These are phyloP conservation scores for Fomitopsis schrenkii DNA, from an alignment of 1,284 basidiomycete species.

Conservation along the genomic window DNA sequence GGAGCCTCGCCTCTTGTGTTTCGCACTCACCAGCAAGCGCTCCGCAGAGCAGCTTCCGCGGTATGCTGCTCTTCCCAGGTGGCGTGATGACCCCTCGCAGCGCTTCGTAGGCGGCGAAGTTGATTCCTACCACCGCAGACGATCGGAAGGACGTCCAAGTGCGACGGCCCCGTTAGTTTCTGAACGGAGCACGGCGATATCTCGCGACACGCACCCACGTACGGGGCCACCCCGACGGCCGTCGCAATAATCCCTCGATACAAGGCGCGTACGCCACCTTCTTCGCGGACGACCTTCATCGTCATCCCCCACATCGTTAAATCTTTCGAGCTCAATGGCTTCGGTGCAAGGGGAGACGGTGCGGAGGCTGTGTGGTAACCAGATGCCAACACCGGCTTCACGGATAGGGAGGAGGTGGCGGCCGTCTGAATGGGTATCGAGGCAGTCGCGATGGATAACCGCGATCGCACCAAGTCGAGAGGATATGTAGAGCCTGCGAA, in stretches of 20 bases:
- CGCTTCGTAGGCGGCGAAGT: constrained; percentile 79
- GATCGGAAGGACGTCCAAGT: constrained; percentile 41
- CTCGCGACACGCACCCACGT: constrained; percentile 46
- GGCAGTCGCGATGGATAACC: constrained; percentile 89
- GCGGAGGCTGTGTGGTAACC: constrained; percentile 50
- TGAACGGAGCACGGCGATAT: neutral
- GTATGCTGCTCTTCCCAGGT: constrained; percentile 62
- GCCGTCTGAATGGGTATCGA: constrained; percentile 44
- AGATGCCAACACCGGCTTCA: constrained; percentile 38
- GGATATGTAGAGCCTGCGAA: constrained; percentile 83
- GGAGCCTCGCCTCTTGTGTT: neutral
- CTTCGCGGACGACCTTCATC: constrained; percentile 83
- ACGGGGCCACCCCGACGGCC: constrained; percentile 89
- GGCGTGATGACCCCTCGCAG: constrained; percentile 71
- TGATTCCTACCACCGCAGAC: constrained; percentile 67
- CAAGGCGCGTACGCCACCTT: constrained; percentile 83
- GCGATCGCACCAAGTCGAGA: constrained; percentile 88
- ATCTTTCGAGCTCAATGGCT: constrained; percentile 46
- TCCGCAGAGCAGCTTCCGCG: constrained; percentile 69
- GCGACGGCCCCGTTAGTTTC: neutral
- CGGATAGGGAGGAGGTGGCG: constrained; percentile 17
- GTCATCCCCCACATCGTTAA: constrained; percentile 89
- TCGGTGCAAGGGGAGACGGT: constrained; percentile 19
- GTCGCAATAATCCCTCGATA: constrained; percentile 90
- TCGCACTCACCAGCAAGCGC: constrained; percentile 62